Evolutionary conservation across 2,329 filamentous ascomycete species (phyloP).

Genomic region (Fusarium sacchari): DNA sequence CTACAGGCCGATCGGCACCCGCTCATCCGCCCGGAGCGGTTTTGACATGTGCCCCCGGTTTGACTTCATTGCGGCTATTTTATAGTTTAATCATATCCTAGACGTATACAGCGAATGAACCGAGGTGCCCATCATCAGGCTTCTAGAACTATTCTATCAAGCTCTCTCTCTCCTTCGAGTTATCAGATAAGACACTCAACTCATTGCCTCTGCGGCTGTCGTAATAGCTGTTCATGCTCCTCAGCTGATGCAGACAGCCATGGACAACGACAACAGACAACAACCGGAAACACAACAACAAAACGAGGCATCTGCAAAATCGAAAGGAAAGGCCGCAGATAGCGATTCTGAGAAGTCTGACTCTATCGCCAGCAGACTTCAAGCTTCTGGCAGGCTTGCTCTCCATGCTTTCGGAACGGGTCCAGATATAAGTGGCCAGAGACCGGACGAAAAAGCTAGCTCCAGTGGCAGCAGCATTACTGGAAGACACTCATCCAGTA

Average conservation of each 20-base stretch:
- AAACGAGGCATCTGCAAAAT: neutral
- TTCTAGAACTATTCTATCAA: neutral
- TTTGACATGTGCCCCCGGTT: conserved; percentile 32
- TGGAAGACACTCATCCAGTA: conserved; percentile 20
- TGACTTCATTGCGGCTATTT: conserved; percentile 6
- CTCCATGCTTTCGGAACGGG: conserved; percentile 39
- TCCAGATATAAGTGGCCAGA: conserved; percentile 24
- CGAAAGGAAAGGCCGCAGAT: conserved; percentile 34
- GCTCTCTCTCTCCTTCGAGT: neutral
- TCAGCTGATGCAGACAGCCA: conserved; percentile 4
- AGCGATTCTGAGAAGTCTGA: conserved; percentile 19
- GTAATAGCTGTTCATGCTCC: neutral
- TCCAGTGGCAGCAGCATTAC: conserved; percentile 21
- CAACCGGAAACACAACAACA: neutral
- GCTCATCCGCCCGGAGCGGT: conserved; percentile 33
- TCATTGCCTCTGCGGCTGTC: neutral
- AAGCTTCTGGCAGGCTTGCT: conserved; percentile 43
- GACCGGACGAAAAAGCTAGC: conserved; percentile 35
- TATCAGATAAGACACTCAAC: neutral
- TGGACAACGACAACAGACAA: conserved; percentile 19
- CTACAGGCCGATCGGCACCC: conserved; percentile 39
- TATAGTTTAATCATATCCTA: neutral
- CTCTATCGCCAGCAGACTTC: conserved; percentile 40
- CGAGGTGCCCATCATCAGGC: neutral
- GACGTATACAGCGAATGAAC: neutral